Evolutionary conservation across 176 grass and related monocot genomes (phyloP), one percentile per base, ranked within the genome.

Genomic region (Oryza rufipogon): DNA sequence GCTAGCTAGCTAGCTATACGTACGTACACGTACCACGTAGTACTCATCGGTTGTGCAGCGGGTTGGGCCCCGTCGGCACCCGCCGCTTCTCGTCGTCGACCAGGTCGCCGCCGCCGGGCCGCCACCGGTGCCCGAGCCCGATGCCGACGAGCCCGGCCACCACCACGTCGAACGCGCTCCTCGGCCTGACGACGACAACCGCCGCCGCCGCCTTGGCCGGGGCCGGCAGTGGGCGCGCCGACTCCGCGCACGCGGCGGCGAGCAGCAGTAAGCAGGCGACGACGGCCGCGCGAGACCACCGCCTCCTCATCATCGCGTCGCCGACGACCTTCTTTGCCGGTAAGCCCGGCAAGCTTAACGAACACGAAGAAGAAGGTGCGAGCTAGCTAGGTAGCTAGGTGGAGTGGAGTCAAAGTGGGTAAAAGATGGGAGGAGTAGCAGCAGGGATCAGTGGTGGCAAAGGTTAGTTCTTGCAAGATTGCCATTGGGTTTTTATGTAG

Each of bases 21-120:
- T 6, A 6, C 11, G 13, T 66, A 61, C 4, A 61, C 4, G 7
- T 6, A 6, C 11, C 34, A 36, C 34, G 34, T 36, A 5, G 13
- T 49, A 61, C 80, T 94, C 89, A 89, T 86, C 87, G 49, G 79
- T 94, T 94, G 77, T 94, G 92, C 84, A 94, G 64, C 23, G 92
- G 92, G 76, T 94, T 94, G 76, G 92, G 89, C 19, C 92, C 92
- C 80, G 89, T 94, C 33, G 92, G 92, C 76, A 94, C 92, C 60
- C 89, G 89, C 16, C 92, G 73, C 92, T 80, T 91, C 60, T 91
- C 92, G n/a, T 79, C 74, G 68, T 89, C 89, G 13, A 87, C 68
- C 25, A 87, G 65, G 26, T 52, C 68, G 9, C 19, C 85, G 23
- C 64, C 83, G 66, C 77, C 82, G 33, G 80, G 81, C 70, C 85